Base-by-base conservation (phyloP, 108 stramenopile species). In the Stephanodiscus minutulus region DNA sequence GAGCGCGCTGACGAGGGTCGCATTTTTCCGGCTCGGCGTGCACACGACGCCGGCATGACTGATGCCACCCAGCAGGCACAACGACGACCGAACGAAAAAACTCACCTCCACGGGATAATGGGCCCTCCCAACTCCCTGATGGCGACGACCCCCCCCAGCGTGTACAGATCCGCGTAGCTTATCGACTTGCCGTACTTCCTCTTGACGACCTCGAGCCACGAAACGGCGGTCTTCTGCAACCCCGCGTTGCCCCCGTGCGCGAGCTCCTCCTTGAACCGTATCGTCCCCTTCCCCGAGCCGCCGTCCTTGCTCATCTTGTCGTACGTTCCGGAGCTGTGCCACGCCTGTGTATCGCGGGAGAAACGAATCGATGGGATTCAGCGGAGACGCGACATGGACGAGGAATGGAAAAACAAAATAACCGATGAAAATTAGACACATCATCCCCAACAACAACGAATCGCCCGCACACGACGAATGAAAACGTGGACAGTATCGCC, bases 101-200 rank as follows among this genome's bases (percentile, higher is more conserved):
- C 54, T 53, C 61, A 59, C 33, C 54, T 61, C 89, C 89, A 94
- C 0, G 39, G 41, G 62, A 93, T 82, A 6, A 66, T 68, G 1
- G 92, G 89, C 8, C 89, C 89, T 25, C 82, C 82, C 75, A 84
- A 59, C 22, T 41, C 47, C 53, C 88, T 83, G 75, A 90, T 86
- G 12, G 86, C 79, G 27, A 83, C 83, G 9, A 83, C 79, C 65
- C 93, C 95, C 11, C 81, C 91, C 10, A 97, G 82, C 5, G 95
- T 96, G 77, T 90, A 97, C 43, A 97, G 67, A 70, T 97, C 96
- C 7, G 90, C 89, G 68, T 93, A 94, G 37, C 69, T 73, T 21
- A 91, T 50, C 15, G 72, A 60, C 17, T 78, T 56, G 15, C 73
- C 74, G 49, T 91, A 87, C 70, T 92, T 90, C 22, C 65, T 82